phyloP scores from a whole-genome alignment of 176 grass and related monocot species.

The Carex pumila region DNA sequence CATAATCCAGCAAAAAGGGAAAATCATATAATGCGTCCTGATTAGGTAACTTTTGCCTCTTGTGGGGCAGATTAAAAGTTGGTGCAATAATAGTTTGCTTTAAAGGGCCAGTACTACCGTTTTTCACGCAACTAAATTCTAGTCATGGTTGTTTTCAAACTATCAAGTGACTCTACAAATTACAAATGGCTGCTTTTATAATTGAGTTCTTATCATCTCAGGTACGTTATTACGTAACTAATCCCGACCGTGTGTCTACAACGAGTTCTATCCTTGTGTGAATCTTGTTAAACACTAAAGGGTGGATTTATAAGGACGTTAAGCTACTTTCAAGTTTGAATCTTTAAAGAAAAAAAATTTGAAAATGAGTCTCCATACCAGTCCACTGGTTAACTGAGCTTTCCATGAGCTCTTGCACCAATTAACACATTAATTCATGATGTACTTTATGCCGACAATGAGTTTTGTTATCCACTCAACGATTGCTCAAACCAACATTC shows the following conservation, averaged over 20 bases:
- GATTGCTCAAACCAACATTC: neutral
- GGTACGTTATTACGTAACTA: neutral
- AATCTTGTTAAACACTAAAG: neutral
- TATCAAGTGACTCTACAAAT: neutral
- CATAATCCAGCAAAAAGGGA: neutral
- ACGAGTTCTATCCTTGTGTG: too few species aligned
- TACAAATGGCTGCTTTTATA: neutral
- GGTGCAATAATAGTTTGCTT: slow-evolving; percentile 11
- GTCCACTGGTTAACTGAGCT: neutral
- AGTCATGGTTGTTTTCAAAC: neutral
- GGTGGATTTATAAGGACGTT: neutral
- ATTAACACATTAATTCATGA: neutral
- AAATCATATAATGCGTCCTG: neutral
- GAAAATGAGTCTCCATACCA: neutral
- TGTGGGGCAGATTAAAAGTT: slow-evolving; percentile 5
- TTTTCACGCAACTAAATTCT: neutral
- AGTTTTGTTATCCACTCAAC: neutral
- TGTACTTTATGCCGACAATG: neutral
- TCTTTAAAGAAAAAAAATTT: neutral
- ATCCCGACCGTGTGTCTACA: neutral
- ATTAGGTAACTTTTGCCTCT: neutral
- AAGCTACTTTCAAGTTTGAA: slow-evolving; percentile 8
- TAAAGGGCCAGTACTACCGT: neutral
- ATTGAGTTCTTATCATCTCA: neutral
- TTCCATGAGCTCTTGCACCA: neutral